phyloP scores from a whole-genome alignment of 305 asterid genomes.

The Solanum aculeatissimum region DNA sequence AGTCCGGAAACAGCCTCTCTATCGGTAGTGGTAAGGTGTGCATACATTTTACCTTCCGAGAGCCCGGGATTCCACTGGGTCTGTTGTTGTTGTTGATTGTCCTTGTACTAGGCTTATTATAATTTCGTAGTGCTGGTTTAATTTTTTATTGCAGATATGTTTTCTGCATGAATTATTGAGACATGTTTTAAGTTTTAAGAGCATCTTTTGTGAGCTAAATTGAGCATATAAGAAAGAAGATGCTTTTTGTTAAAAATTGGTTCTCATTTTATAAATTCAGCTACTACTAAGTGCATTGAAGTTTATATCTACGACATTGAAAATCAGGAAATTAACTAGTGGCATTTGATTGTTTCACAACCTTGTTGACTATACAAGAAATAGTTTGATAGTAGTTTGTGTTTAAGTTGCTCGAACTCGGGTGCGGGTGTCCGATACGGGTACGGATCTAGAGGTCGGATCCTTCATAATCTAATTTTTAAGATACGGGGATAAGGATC shows the following conservation, averaged over 20 bases:
- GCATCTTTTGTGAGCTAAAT: not conserved
- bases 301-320: not conserved
- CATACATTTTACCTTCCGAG: too few species aligned
- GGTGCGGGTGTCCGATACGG: too few species aligned
- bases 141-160: not conserved
- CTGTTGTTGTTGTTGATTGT: too few species aligned
- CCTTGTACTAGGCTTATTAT: not conserved
- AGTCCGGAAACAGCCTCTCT: too few species aligned
- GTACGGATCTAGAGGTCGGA: too few species aligned
- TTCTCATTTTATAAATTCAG: not conserved
- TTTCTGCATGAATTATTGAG: not conserved
- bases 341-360: not conserved
- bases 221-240: not conserved
- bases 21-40: too few species aligned
- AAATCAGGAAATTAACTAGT: not conserved
- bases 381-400: not conserved
- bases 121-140: not conserved
- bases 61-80: too few species aligned
- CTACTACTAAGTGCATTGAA: not conserved
- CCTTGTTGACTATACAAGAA: not conserved
- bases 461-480: too few species aligned
- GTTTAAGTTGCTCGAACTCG: too few species aligned
- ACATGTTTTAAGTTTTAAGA: not conserved
- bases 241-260: not conserved
- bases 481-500: too few species aligned